phyloP scores from a whole-genome alignment of 768 basidiomycete species.

The Lentinula sp. region DNA sequence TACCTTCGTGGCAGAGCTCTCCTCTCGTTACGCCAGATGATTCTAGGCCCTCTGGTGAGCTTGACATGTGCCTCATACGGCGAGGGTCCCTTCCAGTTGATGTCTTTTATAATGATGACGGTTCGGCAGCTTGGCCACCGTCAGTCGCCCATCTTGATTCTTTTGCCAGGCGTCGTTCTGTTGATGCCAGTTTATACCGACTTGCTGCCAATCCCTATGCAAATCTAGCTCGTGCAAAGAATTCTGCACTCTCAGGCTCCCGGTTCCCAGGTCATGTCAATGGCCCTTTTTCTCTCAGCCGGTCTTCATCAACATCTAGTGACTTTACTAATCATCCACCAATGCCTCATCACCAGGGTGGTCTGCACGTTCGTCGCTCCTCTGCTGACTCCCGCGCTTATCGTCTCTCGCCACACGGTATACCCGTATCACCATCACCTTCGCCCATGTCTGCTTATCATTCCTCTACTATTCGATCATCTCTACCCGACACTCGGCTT shows the following conservation, averaged over 20 bases:
- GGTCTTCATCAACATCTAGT: slow-evolving; percentile 5
- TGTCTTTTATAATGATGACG: slow-evolving; percentile 26
- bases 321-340: slow-evolving; percentile 15
- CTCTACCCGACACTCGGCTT: slow-evolving; percentile 44
- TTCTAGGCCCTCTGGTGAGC: slow-evolving; percentile 14
- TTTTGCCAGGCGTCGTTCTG: slow-evolving; percentile 34
- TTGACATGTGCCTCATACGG: slow-evolving; percentile 20
- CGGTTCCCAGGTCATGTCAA: slow-evolving; percentile 26
- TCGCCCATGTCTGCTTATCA: slow-evolving; percentile 34
- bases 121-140: slow-evolving; percentile 27
- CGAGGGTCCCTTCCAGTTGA: slow-evolving; percentile 54
- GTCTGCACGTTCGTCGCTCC: slow-evolving; percentile 31
- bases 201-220: slow-evolving; percentile 47
- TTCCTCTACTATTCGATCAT: slow-evolving; percentile 30
- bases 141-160: slow-evolving; percentile 37
- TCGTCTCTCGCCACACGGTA: slow-evolving; percentile 25
- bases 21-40: slow-evolving; percentile 30
- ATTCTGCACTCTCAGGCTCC: slow-evolving; percentile 35
- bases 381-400: slow-evolving; percentile 34
- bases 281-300: slow-evolving; percentile 21
- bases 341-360: slow-evolving; percentile 26
- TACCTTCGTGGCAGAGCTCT: slow-evolving; percentile 27
- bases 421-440: slow-evolving; percentile 32
- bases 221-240: slow-evolving; percentile 44
- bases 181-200: slow-evolving; percentile 43